Percentiles rank a stretch among this genome's conserved stretches.
Conservation (phyloP, 140 eudicot species). For the Cichorium intybus region DNA sequence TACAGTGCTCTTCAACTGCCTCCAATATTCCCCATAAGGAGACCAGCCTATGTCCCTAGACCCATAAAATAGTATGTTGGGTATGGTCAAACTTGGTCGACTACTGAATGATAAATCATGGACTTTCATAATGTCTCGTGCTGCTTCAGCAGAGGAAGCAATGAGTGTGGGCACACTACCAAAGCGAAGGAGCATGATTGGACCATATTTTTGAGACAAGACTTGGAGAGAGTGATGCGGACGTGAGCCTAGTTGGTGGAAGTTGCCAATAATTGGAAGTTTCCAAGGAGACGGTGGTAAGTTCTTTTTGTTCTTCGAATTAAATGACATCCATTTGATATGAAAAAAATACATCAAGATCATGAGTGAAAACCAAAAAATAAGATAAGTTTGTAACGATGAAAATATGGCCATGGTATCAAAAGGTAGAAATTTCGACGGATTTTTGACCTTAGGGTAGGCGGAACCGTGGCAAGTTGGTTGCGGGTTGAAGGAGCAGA, state of each 20-base stretch:
- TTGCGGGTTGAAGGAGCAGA: too few species aligned
- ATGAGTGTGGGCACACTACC: constrained; percentile 22
- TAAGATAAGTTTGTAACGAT: not conserved
- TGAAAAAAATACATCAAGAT: not conserved
- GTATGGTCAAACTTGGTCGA: constrained; percentile 16
- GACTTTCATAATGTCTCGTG: constrained; percentile 27
- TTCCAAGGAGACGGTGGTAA: constrained; percentile 25
- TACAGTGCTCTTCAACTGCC: constrained; percentile 19
- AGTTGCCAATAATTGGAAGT: constrained; percentile 31
- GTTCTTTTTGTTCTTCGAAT: constrained; percentile 2
- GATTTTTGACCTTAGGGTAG: not conserved
- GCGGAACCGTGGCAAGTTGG: too few species aligned
- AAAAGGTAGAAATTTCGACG: too few species aligned
- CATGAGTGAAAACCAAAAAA: not conserved
- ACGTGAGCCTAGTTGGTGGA: constrained; percentile 29
- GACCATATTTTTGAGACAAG: constrained; percentile 23
- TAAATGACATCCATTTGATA: constrained; percentile 1
- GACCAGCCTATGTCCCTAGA: constrained; percentile 19
- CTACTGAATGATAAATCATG: constrained; percentile 23
- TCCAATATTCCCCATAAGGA: constrained; percentile 26
- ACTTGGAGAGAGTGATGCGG: constrained; percentile 17
- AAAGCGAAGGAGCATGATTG: constrained; percentile 29
- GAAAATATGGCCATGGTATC: constrained; percentile 9
- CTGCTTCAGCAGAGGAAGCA: constrained; percentile 29
- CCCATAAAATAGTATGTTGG: constrained; percentile 15